A percentile compares a stretch with the other conserved stretches of the same genome.
phyloP scores from a whole-genome alignment of 495 filamentous ascomycete genomes.

The Penicillium turbatum region DNA sequence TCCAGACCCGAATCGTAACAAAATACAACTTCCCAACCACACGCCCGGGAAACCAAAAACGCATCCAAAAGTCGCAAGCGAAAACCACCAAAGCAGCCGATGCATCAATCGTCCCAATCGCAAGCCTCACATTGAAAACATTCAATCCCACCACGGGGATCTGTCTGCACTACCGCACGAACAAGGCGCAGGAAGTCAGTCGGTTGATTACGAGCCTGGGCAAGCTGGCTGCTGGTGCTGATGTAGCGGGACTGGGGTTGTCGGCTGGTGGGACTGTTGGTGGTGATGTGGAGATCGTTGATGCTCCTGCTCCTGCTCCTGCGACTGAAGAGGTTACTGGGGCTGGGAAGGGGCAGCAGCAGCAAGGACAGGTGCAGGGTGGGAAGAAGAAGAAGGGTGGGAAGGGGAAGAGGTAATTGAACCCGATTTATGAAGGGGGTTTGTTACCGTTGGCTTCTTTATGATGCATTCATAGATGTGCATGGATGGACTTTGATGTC shows the following conservation, averaged over 20 bases:
- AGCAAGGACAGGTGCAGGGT: not conserved
- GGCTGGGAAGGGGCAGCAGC: not conserved
- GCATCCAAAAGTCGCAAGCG: constrained; percentile 19
- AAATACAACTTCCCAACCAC: constrained; percentile 67
- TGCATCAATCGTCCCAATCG: constrained; percentile 39
- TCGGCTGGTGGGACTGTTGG: constrained; percentile 27
- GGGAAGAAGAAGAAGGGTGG: constrained; percentile 25
- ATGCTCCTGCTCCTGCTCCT: constrained; percentile 19
- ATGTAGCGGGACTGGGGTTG: constrained; percentile 58
- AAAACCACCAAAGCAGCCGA: constrained; percentile 17
- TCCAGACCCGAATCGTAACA: constrained; percentile 75
- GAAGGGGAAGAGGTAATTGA: constrained; percentile 26
- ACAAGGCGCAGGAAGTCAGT: constrained; percentile 85
- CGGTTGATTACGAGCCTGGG: constrained; percentile 73
- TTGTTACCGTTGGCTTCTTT: not conserved
- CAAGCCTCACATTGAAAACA: constrained; percentile 78
- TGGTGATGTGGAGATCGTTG: constrained; percentile 38
- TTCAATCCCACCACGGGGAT: constrained; percentile 79
- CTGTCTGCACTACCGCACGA: constrained; percentile 84
- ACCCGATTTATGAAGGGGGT: not conserved
- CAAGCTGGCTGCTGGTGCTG: constrained; percentile 51
- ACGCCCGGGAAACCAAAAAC: constrained; percentile 29
- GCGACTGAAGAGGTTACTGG: constrained; percentile 2
- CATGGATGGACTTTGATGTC: not conserved
- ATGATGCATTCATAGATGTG: not conserved